Conservation (phyloP, 1,139 yeast species). For the Schwanniomyces etchellsii region DNA sequence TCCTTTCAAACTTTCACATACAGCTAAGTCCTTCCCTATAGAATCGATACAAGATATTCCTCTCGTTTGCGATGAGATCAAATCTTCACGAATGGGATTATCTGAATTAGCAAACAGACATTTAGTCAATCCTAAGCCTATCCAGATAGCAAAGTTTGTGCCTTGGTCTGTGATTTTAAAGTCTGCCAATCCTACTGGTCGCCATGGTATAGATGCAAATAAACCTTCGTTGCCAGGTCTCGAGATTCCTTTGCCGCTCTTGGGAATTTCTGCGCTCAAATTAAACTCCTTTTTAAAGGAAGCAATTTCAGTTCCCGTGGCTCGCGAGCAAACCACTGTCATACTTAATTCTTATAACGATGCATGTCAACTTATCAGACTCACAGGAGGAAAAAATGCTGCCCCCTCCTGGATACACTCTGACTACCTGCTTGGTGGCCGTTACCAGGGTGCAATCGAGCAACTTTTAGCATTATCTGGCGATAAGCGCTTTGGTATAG, state of each 20-base stretch:
- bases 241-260: conserved; percentile 66
- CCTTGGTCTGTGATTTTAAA: conserved; percentile 62
- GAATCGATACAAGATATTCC: conserved; percentile 31
- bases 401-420: conserved; percentile 89
- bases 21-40: conserved; percentile 57
- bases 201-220: conserved; percentile 57
- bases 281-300: conserved; percentile 56
- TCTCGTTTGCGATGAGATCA: conserved; percentile 46
- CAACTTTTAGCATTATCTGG: conserved; percentile 53
- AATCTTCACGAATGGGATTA: conserved; percentile 67
- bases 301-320: conserved; percentile 40
- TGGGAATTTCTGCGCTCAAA: conserved; percentile 63
- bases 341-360: conserved; percentile 20
- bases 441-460: conserved; percentile 42
- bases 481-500: conserved; percentile 64
- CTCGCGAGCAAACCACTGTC: conserved; percentile 76
- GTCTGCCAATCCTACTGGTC: conserved; percentile 58
- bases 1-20: conserved; percentile 79
- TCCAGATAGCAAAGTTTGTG: conserved; percentile 63
- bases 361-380: conserved; percentile 54
- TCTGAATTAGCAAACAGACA: conserved; percentile 79
- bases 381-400: conserved; percentile 73
- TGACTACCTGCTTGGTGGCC: conserved; percentile 46
- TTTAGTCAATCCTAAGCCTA: conserved; percentile 69
- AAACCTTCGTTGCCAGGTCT: conserved; percentile 68